Evolutionary conservation across 768 basidiomycete species (phyloP).

Genomic region (Pleurotus salmoneostramineus): DNA sequence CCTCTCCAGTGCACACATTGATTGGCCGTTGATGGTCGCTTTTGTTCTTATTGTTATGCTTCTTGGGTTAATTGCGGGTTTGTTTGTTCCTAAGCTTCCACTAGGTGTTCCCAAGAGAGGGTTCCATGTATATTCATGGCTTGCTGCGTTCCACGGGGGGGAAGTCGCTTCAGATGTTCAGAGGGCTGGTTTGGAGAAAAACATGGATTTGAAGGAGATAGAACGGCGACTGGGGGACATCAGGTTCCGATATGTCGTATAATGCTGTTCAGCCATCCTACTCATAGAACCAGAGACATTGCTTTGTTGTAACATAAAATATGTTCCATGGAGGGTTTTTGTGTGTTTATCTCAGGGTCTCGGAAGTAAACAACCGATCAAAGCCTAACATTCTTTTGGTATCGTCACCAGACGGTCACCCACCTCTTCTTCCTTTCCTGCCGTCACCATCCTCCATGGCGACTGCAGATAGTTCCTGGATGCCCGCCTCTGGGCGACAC

Average conservation of each 20-base stretch:
- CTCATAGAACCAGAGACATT: neutral
- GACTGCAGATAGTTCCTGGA: conserved; percentile 40
- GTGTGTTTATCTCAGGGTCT: conserved; percentile 1
- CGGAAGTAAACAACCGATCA: conserved; percentile 3
- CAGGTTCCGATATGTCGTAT: conserved; percentile 21
- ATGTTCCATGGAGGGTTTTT: neutral
- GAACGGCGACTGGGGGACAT: conserved; percentile 21
- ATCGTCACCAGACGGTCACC: neutral
- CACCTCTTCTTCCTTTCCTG: neutral
- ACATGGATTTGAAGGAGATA: conserved; percentile 26
- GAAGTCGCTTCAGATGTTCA: conserved; percentile 20
- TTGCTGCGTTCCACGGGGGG: conserved; percentile 13
- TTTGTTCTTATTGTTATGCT: conserved; percentile 18
- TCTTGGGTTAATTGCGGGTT: conserved; percentile 26
- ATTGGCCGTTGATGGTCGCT: conserved; percentile 19
- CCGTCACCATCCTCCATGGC: conserved; percentile 31
- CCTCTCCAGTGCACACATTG: conserved; percentile 21
- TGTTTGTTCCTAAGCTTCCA: conserved; percentile 9
- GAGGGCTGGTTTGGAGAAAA: conserved; percentile 16
- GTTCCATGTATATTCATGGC: conserved; percentile 6
- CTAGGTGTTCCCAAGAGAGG: neutral
- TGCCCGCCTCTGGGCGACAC: conserved; percentile 56
- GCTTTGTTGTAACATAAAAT: neutral
- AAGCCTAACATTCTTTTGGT: neutral
- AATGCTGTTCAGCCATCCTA: neutral